Base-by-base conservation (phyloP, 1,284 basidiomycete species). In the Rhodotorula sp. region DNA sequence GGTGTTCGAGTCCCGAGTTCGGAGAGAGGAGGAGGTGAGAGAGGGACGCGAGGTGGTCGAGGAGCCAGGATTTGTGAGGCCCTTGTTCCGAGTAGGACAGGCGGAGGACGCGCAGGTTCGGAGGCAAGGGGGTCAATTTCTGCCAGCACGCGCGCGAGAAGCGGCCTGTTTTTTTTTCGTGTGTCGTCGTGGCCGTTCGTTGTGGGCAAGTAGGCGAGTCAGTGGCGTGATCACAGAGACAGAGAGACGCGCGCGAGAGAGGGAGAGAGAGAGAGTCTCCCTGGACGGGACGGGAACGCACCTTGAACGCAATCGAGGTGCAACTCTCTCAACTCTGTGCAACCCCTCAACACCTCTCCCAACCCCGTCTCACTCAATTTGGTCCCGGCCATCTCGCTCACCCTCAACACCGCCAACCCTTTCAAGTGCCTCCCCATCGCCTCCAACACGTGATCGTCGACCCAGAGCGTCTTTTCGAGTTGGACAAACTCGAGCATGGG, bases 11-110 rank as follows among this genome's bases (percentile, higher is more conserved):
- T 2, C 54, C 21, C 15, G 72, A 34, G 5, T 56, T 23, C 14
- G 61, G 7, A 21, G 57, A 4, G 23, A 46, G 23, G 65, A 72
- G 57, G 20, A 72, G 46, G 8, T 49, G 14, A 1, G 70, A 23
- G 31, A 74, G 58, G 12, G 70, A 72, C 26, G 49, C 18, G 49
- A 76, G 62, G 63, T 76, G 75, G 60, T 76, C 75, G 43, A 71
- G 58, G 1, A 57, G 49, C 75, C 75, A 76, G 16, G 70, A 69
- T 49, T 76, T 76, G 73, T 74, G 75, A 23, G 75, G 75, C 0
- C 47, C 43, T 3, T 64, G 56, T 39, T 76, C 75, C 47, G 68
- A 64, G 59, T 68, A 76, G 39, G 20, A 3, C 49, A 76, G 49
- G 29, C 31, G 52, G 57, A 76, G 54, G 12, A 58, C 52, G 31